These are phyloP conservation scores for Huiozyma naganishii DNA, from an alignment of 805 yeast species.

Conservation along the genomic window DNA sequence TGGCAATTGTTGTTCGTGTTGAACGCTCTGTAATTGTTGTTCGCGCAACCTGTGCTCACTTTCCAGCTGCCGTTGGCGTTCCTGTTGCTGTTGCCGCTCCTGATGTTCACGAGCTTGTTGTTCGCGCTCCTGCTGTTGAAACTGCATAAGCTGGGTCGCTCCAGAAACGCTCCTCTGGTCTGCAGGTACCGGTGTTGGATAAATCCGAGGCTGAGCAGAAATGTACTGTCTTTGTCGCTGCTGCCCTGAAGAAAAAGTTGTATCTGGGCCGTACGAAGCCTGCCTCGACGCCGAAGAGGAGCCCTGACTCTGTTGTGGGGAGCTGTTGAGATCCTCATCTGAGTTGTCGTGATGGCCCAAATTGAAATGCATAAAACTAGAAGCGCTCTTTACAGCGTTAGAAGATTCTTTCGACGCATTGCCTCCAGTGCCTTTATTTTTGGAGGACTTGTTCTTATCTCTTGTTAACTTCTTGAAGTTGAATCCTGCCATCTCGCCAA, in stretches of 20 bases:
- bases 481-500: slow-evolving; percentile 40
- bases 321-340: not conserved
- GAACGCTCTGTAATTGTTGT: not conserved
- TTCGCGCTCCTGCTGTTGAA: slow-evolving; percentile 2
- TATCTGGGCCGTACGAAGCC: not conserved
- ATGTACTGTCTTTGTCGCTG: not conserved
- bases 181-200: slow-evolving; percentile 17
- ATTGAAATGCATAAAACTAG: slow-evolving; percentile 6
- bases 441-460: slow-evolving; percentile 16
- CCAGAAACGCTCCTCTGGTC: slow-evolving; percentile 26
- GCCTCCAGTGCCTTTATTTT: slow-evolving; percentile 6
- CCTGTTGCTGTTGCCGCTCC: not conserved
- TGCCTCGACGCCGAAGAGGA: not conserved
- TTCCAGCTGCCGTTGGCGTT: not conserved
- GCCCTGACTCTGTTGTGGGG: slow-evolving; percentile 4
- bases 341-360: not conserved
- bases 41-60: not conserved
- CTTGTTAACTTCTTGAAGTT: slow-evolving; percentile 40
- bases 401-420: slow-evolving; percentile 12
- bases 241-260: not conserved
- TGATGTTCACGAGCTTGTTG: not conserved
- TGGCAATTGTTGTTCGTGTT: not conserved
- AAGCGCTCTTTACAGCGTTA: slow-evolving; percentile 1
- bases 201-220: slow-evolving; percentile 7
- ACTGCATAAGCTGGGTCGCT: slow-evolving; percentile 11